Base-by-base conservation (phyloP, 805 yeast species). In the Candida maesae region DNA sequence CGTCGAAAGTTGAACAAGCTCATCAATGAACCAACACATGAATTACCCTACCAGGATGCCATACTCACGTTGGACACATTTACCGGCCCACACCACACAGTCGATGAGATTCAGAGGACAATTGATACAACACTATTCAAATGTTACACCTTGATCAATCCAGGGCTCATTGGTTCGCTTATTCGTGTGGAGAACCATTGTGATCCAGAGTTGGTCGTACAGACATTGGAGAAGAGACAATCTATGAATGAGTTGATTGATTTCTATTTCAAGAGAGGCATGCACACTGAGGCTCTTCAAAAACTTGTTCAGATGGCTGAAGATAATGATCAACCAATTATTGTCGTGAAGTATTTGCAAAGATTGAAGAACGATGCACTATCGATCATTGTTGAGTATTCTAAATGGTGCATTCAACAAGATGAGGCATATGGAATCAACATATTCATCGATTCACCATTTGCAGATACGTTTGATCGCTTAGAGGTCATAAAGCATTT, bases 121-220 rank as follows among this genome's bases (percentile, higher is more conserved):
- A 74, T 93, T 2, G 99, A 91, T 55, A 84, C 95, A 0, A 71
- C 87, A 1, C 67, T 93, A 15, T 87, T 91, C 53, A 68, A 77
- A 38, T 77, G 93, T 45, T 91, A 93, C 56, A 67, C 79, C 43
- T 57, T 78, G n/a, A 76, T 77, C 23, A 77, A 78, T 40, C 84
- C 86, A 0, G 73, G 82, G 46, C 68, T 91, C 58, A 73, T 91
- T 12, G 95, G 91, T 0, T 93, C 98, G 0, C 73, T 91, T 16
- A 68, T 91, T 5, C 69, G 98, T 36, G 71, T 88, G 2, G 74
- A 77, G 20, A 93, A 90, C 59, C 67, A 70, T 50, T 88, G 97
- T 64, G 81, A 82, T 51, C 71, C 81, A 5, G 65, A 68, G 2
- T 68, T 76, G 2, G 95, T 87, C 2, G 75, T 76, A 36, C 59